Percentiles rank a stretch among this genome's conserved stretches.
These are phyloP conservation scores for Hydrangea macrophylla DNA, from an alignment of 148 eudicot species.

Conservation along the genomic window DNA sequence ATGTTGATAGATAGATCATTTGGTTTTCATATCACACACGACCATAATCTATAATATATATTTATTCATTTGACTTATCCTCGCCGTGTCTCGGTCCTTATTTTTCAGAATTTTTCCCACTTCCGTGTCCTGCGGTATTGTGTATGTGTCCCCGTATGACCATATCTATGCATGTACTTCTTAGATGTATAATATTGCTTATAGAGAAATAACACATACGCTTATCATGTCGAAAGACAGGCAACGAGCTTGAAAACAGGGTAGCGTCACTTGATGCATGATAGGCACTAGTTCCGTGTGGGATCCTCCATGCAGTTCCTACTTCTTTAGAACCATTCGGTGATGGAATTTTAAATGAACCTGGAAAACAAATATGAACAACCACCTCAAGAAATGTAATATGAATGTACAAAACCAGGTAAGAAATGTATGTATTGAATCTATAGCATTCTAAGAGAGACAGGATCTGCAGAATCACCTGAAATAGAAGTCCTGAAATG, in stretches of 20 bases:
- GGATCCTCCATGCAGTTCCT: slow-evolving; percentile 40
- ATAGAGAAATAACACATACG: slow-evolving; percentile 25
- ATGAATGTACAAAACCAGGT: neutral
- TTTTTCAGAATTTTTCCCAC: too few relatives aligned
- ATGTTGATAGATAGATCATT: too few relatives aligned
- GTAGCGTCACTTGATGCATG: slow-evolving; percentile 45
- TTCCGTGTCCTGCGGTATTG: too few relatives aligned
- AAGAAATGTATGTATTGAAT: neutral
- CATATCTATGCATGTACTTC: neutral
- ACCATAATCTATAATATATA: too few relatives aligned
- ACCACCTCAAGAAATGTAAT: neutral
- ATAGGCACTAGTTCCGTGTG: slow-evolving; percentile 20
- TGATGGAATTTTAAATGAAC: slow-evolving; percentile 19
- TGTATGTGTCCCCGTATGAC: too few relatives aligned
- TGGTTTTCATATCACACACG: too few relatives aligned
- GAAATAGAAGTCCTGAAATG: slow-evolving; percentile 23
- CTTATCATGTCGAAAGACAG: slow-evolving; percentile 41
- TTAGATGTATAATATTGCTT: neutral
- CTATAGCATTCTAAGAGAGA: neutral
- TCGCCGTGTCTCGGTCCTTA: too few relatives aligned
- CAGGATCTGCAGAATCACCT: slow-evolving; percentile 20
- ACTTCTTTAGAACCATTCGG: slow-evolving; percentile 16
- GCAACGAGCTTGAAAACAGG: slow-evolving; percentile 55
- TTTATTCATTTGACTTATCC: too few relatives aligned
- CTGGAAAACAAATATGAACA: slow-evolving; percentile 17